A percentile compares a stretch with the other conserved stretches of the same genome.
These are phyloP conservation scores for Dendrobium chrysotoxum DNA, from an alignment of 106 monocot genomes.

Conservation along the genomic window DNA sequence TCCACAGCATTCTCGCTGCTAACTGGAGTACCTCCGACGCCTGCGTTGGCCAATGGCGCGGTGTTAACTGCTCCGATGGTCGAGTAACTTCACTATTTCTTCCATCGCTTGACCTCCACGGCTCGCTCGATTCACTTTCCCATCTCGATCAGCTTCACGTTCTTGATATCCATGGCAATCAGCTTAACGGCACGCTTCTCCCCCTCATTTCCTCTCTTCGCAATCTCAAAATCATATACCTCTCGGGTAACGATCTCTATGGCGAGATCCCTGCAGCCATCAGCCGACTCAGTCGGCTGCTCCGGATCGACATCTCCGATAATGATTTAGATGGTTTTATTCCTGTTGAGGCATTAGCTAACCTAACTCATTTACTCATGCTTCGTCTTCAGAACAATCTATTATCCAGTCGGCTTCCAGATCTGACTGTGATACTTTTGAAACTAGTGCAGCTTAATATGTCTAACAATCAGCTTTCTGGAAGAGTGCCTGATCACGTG, in stretches of 20 bases:
- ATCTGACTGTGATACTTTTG: conserved; percentile 25
- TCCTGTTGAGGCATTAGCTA: conserved; percentile 22
- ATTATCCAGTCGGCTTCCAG: conserved; percentile 47
- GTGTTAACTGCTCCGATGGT: conserved; percentile 38
- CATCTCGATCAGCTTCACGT: conserved; percentile 43
- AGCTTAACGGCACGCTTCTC: conserved; percentile 54
- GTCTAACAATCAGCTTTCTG: conserved; percentile 55
- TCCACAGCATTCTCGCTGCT: conserved; percentile 42
- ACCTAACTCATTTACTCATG: conserved; percentile 45
- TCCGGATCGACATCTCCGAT: conserved; percentile 44
- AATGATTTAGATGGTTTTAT: conserved; percentile 48
- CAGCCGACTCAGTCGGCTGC: conserved; percentile 28
- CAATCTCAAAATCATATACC: conserved; percentile 57
- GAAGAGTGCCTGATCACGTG: conserved; percentile 33
- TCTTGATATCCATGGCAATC: conserved; percentile 50
- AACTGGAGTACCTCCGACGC: conserved; percentile 55
- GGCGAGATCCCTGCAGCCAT: conserved; percentile 33
- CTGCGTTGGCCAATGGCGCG: conserved; percentile 24
- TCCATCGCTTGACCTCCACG: conserved; percentile 46
- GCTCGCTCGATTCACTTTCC: conserved; percentile 40
- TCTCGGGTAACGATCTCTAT: conserved; percentile 49
- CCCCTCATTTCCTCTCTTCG: conserved; percentile 22
- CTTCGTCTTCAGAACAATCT: conserved; percentile 55
- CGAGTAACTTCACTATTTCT: conserved; percentile 36
- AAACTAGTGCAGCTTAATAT: conserved; percentile 37